Base-by-base conservation (phyloP, 768 basidiomycete species). In the Pulveroboletus sp. region DNA sequence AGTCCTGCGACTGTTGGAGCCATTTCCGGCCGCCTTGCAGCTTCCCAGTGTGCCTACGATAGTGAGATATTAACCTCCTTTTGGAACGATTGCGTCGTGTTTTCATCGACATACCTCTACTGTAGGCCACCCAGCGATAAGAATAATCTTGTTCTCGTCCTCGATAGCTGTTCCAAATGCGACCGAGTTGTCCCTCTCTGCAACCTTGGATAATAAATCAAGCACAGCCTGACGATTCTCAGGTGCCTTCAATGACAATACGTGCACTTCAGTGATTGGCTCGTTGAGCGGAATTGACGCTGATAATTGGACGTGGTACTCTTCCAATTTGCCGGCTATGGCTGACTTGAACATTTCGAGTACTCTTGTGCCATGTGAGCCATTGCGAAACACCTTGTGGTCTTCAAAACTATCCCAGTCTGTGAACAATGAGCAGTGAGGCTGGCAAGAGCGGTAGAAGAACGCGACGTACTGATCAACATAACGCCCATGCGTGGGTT, bases 401-500 rank as follows among this genome's bases (percentile, higher is more conserved):
- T 51, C 39, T 10, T 66, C 61, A 11, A 47, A 51, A 27, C 11
- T 64, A 10, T 63, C 66, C 66, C 63, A 66, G 41, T 68, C 66
- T 66, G 26, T 7, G 13, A n/a, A 40, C 10, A 24, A 43, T 18
- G 30, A 4, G 24, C 14, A 6, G 14, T 41, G 6, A 46, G 10
- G 17, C 33, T 10, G 18, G 36, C 13, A 17, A 21, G 21, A 8
- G n/a, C 5, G 8, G 10, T 26, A 24, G n/a, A 21, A 21, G 21
- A 21, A 21, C 21, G 21, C 21, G 15, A 44, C 61, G 17, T 48
- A 63, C 62, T 51, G 39, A 63, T 41, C 37, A 63, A 44, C 30
- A 56, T 0, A 18, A 32, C 59, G 11, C 45, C 60, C 15, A 42
- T 56, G 30, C n/a, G 21, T 30, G 54, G 27, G 10, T 49, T 14